phyloP scores from a whole-genome alignment of 345 rosid genomes.

The Acer saccharum region DNA sequence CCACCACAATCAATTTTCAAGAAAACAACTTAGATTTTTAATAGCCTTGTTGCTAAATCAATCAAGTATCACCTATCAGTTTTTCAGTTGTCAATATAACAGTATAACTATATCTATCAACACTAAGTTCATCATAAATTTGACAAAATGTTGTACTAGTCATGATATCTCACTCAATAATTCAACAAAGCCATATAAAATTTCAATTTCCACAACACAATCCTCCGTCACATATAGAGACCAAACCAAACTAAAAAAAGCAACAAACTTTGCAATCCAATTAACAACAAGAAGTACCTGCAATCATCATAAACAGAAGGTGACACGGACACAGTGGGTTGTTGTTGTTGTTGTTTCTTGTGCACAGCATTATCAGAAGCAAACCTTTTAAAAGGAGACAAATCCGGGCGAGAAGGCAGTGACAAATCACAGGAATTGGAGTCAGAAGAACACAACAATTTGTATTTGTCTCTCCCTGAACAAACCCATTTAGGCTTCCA shows the following conservation, averaged over 20 bases:
- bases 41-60: background rate
- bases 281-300: constrained; percentile 30
- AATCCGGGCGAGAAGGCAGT: constrained; percentile 29
- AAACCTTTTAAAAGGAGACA: constrained; percentile 42
- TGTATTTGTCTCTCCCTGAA: constrained; percentile 19
- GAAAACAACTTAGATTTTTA: background rate
- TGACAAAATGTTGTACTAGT: background rate
- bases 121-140: background rate
- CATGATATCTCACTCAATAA: background rate
- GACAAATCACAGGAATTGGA: constrained; percentile 44
- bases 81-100: background rate
- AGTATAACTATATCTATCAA: background rate
- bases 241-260: background rate
- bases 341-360: background rate
- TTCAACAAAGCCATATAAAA: background rate
- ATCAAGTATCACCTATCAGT: background rate
- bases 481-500: constrained; percentile 70
- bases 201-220: background rate
- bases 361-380: constrained; percentile 6
- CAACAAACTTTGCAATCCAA: background rate
- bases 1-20: background rate
- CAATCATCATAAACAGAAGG: constrained; percentile 31
- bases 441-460: constrained; percentile 28
- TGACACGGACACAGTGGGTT: constrained; percentile 24
- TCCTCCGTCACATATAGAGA: background rate